Base-by-base conservation (phyloP, 768 basidiomycete species). In the Gymnopilus junonius region DNA sequence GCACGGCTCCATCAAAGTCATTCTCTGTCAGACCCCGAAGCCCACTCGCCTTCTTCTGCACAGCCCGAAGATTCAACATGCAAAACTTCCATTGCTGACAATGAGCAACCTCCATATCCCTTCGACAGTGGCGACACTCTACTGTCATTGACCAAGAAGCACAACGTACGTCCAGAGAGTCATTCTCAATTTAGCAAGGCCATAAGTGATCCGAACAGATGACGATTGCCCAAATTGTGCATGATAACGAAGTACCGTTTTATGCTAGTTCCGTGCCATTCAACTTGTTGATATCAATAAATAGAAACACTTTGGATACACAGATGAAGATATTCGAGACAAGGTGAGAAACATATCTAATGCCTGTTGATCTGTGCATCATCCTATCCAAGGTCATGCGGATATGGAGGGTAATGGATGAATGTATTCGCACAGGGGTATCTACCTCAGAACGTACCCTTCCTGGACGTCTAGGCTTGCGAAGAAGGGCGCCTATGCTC, bases 391-490 rank as follows among this genome's bases (percentile, higher is more conserved):
- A 82, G 93, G 66, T 85, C 58, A 80, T 87, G 82, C 85, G 86
- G 27, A 94, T 96, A 50, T 97, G 95, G 95, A 71, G 79, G 58
- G 93, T 95, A 4, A 97, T 97, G 96, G 94, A 97, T 71, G 86
- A 89, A 60, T 96, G 93, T 73, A 98, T 97, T 64, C 90, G 82
- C 43, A 83, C 85, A 2, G 96, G 96, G 20, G 95, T 98, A 8
- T 89, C 92, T 2, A 83, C 93, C 1, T 80, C 85, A 3, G 91
- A 96, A 67, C 81, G 82, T 45, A 87, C 85, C n/a, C 83, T 99
- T 2, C 96, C 96, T 0, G 96, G 96, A n/a, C 83, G 94, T 21
- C 77, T 99, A 17, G 77, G 84, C 7, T 80, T 99, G 25, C 84
- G 90, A 34, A 83, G 95, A 14, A 85, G 95, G 40, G 96, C 96